Evolutionary conservation across 2,329 filamentous ascomycete genomes (phyloP).

Genomic region (Beauveria bassiana): DNA sequence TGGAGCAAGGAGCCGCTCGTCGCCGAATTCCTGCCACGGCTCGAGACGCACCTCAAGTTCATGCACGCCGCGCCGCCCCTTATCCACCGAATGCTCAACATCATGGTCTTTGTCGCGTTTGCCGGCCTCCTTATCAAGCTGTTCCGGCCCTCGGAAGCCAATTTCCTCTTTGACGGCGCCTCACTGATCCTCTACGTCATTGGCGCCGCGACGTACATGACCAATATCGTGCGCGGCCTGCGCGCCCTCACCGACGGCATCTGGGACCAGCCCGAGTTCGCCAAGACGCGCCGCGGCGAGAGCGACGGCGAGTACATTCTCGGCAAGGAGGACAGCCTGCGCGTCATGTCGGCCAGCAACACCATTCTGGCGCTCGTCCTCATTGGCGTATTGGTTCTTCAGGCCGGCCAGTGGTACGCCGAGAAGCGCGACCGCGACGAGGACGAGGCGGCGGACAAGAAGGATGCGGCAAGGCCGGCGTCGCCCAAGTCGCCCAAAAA

Average conservation of each 20-base stretch:
- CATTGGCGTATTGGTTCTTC: constrained; percentile 83
- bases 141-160: constrained; percentile 86
- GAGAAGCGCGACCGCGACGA: constrained; percentile 88
- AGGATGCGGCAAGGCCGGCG: constrained; percentile 20
- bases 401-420: constrained; percentile 98
- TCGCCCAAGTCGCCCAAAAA: constrained; percentile 14
- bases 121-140: constrained; percentile 89
- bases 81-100: constrained; percentile 88
- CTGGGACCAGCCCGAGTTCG: constrained; percentile 41
- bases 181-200: constrained; percentile 77
- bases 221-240: constrained; percentile 94
- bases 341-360: constrained; percentile 88
- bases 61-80: constrained; percentile 86
- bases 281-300: constrained; percentile 31
- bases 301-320: constrained; percentile 58
- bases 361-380: constrained; percentile 91
- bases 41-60: constrained; percentile 86
- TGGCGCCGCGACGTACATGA: constrained; percentile 84
- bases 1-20: constrained; percentile 63
- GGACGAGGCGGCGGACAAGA: constrained; percentile 54
- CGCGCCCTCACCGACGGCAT: constrained; percentile 69
- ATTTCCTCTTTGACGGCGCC: constrained; percentile 88
- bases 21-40: constrained; percentile 67
- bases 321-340: constrained; percentile 78
- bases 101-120: constrained; percentile 81